Evolutionary conservation across 805 yeast species (phyloP), one percentile per base, ranked within the genome.

Genomic region (Ogataea angusta): DNA sequence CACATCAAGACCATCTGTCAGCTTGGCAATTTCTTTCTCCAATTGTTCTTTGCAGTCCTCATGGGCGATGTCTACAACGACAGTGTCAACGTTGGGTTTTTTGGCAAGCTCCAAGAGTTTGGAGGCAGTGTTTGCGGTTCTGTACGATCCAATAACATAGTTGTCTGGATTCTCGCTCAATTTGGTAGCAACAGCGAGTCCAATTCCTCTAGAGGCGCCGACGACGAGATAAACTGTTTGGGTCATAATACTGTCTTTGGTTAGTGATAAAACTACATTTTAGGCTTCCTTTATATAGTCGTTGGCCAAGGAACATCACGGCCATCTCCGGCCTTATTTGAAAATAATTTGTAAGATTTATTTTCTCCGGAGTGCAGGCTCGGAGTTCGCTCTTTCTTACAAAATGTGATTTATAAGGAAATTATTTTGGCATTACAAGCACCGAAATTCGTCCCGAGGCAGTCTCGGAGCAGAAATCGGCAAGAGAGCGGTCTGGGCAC

Each of bases 171-270:
- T 40, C 6, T 42, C 37, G 23, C 59, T 48, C 16, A 67, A 45
- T 28, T 51, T 50, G 30, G 59, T 54, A 3, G 54, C 61, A 6
- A 69, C 47, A 1, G 54, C 57, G 13, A 57, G 56, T 5, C 75
- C 75, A 36, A 70, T 63, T 4, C 75, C 75, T 40, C 69, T 57
- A 16, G 69, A 66, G 15, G 69, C 69, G 10, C 76, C 75, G 2
- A 71, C 62, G n/a, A 70, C 47, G 4, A 70, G 51, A 48, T 66
- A 66, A 25, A 33, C 32, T 10, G 35, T 15, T 24, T 24, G n/a
- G 8, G 27, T 24, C 27, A 24, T 24, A 24, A 6, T 23, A 12
- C 6, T 12, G 27, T 10, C n/a, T 10, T 24, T 24, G 13, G n/a
- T 24, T 10, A 12, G n/a, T 10, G n/a, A 12, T 12, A n/a, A 4